Evolutionary conservation across 129 eudicot genomes (phyloP), one percentile per base, ranked within the genome.

Genomic region (Centaurea solstitialis): DNA sequence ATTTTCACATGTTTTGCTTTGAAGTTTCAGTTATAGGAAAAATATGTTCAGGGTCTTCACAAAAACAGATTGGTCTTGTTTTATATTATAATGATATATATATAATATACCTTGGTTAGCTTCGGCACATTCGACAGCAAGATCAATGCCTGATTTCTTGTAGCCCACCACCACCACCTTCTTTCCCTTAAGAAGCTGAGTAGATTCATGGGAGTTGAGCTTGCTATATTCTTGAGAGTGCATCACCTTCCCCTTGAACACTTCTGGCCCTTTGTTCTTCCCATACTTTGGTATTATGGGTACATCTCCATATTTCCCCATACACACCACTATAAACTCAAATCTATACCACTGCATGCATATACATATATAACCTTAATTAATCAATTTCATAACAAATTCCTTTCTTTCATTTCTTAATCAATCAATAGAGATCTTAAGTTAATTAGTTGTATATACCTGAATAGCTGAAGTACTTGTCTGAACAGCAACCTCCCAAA

Each of bases 91-190:
- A 1, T 26, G 30, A n/a, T 26, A 26, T 26, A 2, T 26, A 26
- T n/a, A 26, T 26, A 26, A 3, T 4, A 3, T 86, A 94, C 98
- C 98, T 87, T 94, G 97, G 68, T 95, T 95, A 72, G 94, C 97
- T 85, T 89, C 81, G 5, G 99, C 99, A 82, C 99, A 95, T 81
- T 95, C 99, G 68, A 89, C 84, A 10, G 99, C 99, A 61, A 95
- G 86, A 86, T 95, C 99, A 79, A 95, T 95, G 30, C 91, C 99
- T 2, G 99, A 95, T 88, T 95, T 95, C 80, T 92, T 95, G 91
- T 92, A 95, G 9, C 99, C 99, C 13, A 95, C 86, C 0, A 95
- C 87, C n/a, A 86, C 99, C 75, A 90, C 99, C 85, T 93, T 95
- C 45, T 93, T 91, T 40, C 89, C 98, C 79, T 87, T 87, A 4